A percentile compares a stretch with the other conserved stretches of the same genome.
Evolutionary conservation across 306 rosid species (phyloP).

Genomic region (Citrullus colocynthis): DNA sequence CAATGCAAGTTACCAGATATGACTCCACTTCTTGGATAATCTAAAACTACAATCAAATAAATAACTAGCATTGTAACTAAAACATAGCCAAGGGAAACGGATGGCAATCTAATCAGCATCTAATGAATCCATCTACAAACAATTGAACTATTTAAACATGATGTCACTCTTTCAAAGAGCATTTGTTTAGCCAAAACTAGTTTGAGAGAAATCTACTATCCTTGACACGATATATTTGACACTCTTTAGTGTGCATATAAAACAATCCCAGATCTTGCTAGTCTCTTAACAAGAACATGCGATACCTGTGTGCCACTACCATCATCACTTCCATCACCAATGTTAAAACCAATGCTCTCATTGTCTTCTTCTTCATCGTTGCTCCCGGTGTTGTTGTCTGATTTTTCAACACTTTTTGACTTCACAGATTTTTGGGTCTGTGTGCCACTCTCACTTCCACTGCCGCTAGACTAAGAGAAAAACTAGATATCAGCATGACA

Average conservation of each 20-base stretch:
- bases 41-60: background rate
- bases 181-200: background rate
- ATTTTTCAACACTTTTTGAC: slow-evolving; percentile 47
- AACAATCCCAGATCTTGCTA: background rate
- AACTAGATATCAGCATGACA: background rate
- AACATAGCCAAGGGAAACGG: background rate
- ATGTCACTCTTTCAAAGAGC: background rate
- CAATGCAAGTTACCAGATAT: background rate
- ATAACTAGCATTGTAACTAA: background rate
- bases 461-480: slow-evolving; percentile 70
- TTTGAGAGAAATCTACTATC: background rate
- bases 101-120: background rate
- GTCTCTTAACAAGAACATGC: background rate
- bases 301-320: slow-evolving; percentile 92
- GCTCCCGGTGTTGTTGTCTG: slow-evolving; percentile 55
- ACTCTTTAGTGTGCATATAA: background rate
- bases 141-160: background rate
- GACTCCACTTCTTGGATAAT: background rate
- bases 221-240: background rate
- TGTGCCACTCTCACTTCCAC: slow-evolving; percentile 86
- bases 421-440: slow-evolving; percentile 63
- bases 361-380: slow-evolving; percentile 52
- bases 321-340: slow-evolving; percentile 58
- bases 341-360: slow-evolving; percentile 49
- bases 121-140: background rate